A percentile compares a stretch with the other conserved stretches of the same genome.
These are phyloP conservation scores for Vanilla planifolia DNA, from an alignment of 106 monocot species.

Conservation along the genomic window DNA sequence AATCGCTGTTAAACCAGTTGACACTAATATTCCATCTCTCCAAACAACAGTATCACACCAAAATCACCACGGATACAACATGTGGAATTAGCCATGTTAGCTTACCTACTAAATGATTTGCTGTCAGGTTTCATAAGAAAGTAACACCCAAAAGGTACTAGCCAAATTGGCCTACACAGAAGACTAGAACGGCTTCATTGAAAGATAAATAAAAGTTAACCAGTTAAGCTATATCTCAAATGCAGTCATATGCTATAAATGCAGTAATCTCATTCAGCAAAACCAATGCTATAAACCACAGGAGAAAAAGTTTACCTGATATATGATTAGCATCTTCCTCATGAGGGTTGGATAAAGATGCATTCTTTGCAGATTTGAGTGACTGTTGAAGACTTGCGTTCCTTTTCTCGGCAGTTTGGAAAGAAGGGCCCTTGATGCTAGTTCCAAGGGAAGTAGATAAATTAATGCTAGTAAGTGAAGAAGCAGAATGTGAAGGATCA, in stretches of 20 bases:
- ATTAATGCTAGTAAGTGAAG: conserved; percentile 7
- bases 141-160: too few species aligned
- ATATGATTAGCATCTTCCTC: conserved; percentile 4
- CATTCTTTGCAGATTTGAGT: not conserved
- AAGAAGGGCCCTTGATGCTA: conserved; percentile 1
- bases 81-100: too few species aligned
- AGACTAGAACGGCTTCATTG: too few species aligned
- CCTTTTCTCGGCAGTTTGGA: not conserved
- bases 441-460: not conserved
- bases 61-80: too few species aligned
- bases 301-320: conserved; percentile 17
- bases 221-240: not conserved
- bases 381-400: conserved; percentile 2
- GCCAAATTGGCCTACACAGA: too few species aligned
- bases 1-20: too few species aligned
- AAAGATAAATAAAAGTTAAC: too few species aligned
- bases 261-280: not conserved
- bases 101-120: too few species aligned
- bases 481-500: conserved; percentile 14
- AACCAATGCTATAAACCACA: not conserved
- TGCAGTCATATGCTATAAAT: not conserved
- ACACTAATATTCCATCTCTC: too few species aligned
- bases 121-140: too few species aligned
- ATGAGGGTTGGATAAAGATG: not conserved
- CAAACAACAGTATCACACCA: too few species aligned